A percentile compares a stretch with the other conserved stretches of the same genome.
Evolutionary conservation across 1,284 basidiomycete species (phyloP).

Genomic region (Cutaneotrichosporon arboriforme): DNA sequence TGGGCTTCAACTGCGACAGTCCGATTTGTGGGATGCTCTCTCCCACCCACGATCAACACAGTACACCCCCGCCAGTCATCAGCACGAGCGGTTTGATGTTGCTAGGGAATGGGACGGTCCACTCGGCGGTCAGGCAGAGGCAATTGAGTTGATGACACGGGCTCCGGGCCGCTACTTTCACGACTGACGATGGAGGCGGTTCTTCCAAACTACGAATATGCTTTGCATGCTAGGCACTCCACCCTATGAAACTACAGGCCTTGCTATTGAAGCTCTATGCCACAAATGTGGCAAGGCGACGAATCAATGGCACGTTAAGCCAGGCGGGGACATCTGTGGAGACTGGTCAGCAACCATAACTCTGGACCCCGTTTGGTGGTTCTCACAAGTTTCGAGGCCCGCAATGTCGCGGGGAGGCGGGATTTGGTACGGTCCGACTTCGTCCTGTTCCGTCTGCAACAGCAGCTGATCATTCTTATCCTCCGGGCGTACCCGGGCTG

Average conservation of each 20-base stretch:
- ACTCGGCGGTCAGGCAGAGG: background rate
- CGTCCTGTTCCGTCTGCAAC: constrained; percentile 88
- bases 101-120: too few species aligned
- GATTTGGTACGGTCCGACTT: constrained; percentile 66
- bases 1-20: constrained; percentile 34
- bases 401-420: constrained; percentile 45
- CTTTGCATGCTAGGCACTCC: background rate
- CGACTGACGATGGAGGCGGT: background rate
- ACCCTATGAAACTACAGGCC: background rate
- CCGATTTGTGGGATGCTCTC: constrained; percentile 38
- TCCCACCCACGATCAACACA: background rate
- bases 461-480: constrained; percentile 93
- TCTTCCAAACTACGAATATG: too few species aligned
- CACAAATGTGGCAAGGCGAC: constrained; percentile 37
- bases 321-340: constrained; percentile 36
- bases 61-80: too few species aligned
- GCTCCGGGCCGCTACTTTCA: background rate
- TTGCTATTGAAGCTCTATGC: constrained; percentile 4
- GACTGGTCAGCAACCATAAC: background rate
- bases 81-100: too few species aligned
- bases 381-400: constrained; percentile 45
- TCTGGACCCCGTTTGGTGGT: constrained; percentile 14
- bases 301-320: constrained; percentile 35
- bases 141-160: constrained; percentile 2
- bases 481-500: constrained; percentile 85